A percentile compares a stretch with the other conserved stretches of the same genome.
These are phyloP conservation scores for Pyrenula massariospora DNA, from an alignment of 495 filamentous ascomycete genomes.

Conservation along the genomic window DNA sequence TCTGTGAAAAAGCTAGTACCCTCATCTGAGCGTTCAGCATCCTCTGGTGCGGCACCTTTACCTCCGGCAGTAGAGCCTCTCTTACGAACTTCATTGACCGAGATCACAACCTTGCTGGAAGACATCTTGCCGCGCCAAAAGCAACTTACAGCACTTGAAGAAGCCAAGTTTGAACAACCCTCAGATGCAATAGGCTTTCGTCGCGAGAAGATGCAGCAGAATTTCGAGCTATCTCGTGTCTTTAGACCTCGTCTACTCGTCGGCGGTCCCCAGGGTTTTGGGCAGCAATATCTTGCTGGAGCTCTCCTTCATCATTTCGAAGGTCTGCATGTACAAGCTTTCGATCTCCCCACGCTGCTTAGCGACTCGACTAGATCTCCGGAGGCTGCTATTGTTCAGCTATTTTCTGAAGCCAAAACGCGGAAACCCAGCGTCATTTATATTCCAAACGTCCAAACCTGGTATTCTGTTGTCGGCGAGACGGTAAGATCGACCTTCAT, in stretches of 20 bases:
- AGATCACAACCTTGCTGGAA: slow-evolving; percentile 55
- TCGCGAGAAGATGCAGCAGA: slow-evolving; percentile 73
- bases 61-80: slow-evolving; percentile 72
- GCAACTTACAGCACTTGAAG: slow-evolving; percentile 77
- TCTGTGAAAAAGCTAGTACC: slow-evolving; percentile 92
- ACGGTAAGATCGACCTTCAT: slow-evolving; percentile 66
- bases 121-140: slow-evolving; percentile 74
- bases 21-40: slow-evolving; percentile 78
- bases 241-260: slow-evolving; percentile 83
- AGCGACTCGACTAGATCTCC: slow-evolving; percentile 60
- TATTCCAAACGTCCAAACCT: slow-evolving; percentile 78
- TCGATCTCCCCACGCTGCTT: slow-evolving; percentile 77
- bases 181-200: slow-evolving; percentile 70
- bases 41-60: slow-evolving; percentile 68
- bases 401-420: slow-evolving; percentile 82
- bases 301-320: slow-evolving; percentile 85
- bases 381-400: slow-evolving; percentile 77
- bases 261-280: slow-evolving; percentile 72
- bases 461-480: slow-evolving; percentile 62
- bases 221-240: slow-evolving; percentile 80
- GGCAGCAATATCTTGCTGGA: slow-evolving; percentile 81
- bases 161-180: slow-evolving; percentile 85
- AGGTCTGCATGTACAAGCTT: slow-evolving; percentile 86
- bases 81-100: slow-evolving; percentile 55
- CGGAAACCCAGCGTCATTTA: slow-evolving; percentile 95